Percentiles rank a stretch among this genome's conserved stretches.
These are phyloP conservation scores for Dunaliella sp. DNA, from an alignment of 139 green algal species.

Conservation along the genomic window DNA sequence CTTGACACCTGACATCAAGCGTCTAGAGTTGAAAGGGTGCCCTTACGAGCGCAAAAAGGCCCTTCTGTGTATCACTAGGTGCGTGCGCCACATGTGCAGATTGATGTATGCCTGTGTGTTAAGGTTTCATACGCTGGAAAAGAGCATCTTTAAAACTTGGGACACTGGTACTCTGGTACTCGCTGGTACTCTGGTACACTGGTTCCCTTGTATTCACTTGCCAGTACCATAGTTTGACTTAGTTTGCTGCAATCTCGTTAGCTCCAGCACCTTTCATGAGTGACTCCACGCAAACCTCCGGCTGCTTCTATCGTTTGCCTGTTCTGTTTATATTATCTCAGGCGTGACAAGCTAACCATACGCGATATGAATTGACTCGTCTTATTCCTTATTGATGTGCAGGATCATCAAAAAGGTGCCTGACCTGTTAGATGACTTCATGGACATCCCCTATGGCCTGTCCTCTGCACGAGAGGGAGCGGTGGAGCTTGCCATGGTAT, in stretches of 20 bases:
- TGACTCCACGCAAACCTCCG: too few relatives aligned
- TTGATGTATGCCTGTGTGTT: conserved; percentile 5
- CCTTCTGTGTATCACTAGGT: conserved; percentile 77
- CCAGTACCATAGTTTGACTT: too few relatives aligned
- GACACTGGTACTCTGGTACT: too few relatives aligned
- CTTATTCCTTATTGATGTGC: conserved; percentile 6
- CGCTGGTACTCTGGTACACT: too few relatives aligned
- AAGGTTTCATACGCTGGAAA: not conserved
- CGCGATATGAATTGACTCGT: too few relatives aligned
- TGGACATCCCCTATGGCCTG: conserved; percentile 67
- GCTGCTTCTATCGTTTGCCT: too few relatives aligned
- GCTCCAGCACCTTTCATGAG: too few relatives aligned
- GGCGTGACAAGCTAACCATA: too few relatives aligned
- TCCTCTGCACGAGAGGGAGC: conserved; percentile 88
- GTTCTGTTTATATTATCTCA: not conserved
- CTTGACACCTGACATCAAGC: conserved; percentile 90
- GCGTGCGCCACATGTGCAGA: not conserved
- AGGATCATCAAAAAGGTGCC: conserved; percentile 91
- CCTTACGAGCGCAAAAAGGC: conserved; percentile 96
- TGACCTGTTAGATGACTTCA: conserved; percentile 87
- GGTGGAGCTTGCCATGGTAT: conserved; percentile 79
- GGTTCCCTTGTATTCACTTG: too few relatives aligned
- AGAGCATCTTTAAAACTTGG: not conserved
- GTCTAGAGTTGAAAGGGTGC: conserved; percentile 72
- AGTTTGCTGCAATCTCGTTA: too few relatives aligned